Evolutionary conservation across 2,329 filamentous ascomycete species (phyloP).

Genomic region (Zymoseptoria ardabiliae): DNA sequence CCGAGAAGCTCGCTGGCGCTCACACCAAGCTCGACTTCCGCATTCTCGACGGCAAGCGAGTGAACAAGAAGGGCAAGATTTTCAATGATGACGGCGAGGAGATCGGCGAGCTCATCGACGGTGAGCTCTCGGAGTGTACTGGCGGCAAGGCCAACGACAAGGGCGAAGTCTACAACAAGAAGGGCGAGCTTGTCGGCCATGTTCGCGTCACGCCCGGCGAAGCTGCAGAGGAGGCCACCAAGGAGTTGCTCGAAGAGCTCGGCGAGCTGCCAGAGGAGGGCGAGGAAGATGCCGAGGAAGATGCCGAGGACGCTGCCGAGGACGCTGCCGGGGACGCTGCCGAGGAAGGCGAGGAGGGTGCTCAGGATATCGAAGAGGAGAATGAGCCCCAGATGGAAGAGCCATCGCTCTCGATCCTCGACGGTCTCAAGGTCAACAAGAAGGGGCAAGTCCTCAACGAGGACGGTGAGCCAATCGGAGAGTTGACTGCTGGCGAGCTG

Average conservation of each 20-base stretch:
- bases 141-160: conserved; percentile 46
- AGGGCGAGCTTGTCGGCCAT: conserved; percentile 44
- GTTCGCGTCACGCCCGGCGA: conserved; percentile 44
- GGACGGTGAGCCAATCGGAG: conserved; percentile 47
- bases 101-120: conserved; percentile 44
- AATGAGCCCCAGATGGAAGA: conserved; percentile 23
- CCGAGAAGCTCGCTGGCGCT: conserved; percentile 40
- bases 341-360: conserved; percentile 23
- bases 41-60: conserved; percentile 46
- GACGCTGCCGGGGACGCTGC: conserved; percentile 13
- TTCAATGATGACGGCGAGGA: conserved; percentile 45
- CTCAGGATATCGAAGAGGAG: conserved; percentile 15
- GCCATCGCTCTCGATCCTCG: conserved; percentile 39
- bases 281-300: conserved; percentile 12
- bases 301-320: conserved; percentile 23
- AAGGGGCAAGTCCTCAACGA: conserved; percentile 48
- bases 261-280: conserved; percentile 37
- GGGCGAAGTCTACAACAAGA: conserved; percentile 45
- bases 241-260: conserved; percentile 40
- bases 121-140: conserved; percentile 37
- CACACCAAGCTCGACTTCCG: conserved; percentile 33
- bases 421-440: conserved; percentile 53
- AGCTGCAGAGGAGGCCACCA: conserved; percentile 45
- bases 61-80: conserved; percentile 52
- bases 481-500: conserved; percentile 51